Evolutionary conservation across 768 basidiomycete species (phyloP).

Genomic region (Boletus huronensis): DNA sequence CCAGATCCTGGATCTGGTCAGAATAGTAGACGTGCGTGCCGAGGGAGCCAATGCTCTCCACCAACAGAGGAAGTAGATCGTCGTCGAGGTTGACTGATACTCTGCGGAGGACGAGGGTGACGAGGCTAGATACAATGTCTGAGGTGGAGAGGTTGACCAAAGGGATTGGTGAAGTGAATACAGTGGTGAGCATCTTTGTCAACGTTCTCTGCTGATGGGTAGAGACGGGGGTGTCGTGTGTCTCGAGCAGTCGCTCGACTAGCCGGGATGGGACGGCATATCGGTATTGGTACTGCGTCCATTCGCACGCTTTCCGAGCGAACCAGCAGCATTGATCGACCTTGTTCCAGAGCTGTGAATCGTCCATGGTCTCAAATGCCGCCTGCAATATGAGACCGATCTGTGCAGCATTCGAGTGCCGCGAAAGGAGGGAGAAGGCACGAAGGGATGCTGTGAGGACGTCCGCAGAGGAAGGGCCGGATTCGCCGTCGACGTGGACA

Average conservation of each 20-base stretch:
- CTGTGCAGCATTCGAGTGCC: constrained; percentile 74
- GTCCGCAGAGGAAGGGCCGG: constrained; percentile 71
- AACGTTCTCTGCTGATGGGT: constrained; percentile 57
- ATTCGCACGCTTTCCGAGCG: constrained; percentile 71
- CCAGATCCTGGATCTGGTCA: constrained; percentile 92
- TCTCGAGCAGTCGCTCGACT: constrained; percentile 69
- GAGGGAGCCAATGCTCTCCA: constrained; percentile 77
- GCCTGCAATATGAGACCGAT: constrained; percentile 70
- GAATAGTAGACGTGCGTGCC: constrained; percentile 93
- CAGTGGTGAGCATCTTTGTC: constrained; percentile 73
- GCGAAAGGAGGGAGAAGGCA: constrained; percentile 66
- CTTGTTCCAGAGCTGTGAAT: constrained; percentile 59
- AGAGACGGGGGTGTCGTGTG: constrained; percentile 49
- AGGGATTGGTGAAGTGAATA: constrained; percentile 79
- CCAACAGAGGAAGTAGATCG: constrained; percentile 58
- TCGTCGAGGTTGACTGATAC: constrained; percentile 61
- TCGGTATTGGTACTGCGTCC: constrained; percentile 91
- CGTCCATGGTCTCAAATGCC: constrained; percentile 64
- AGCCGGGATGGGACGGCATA: constrained; percentile 84
- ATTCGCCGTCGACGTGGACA: constrained; percentile 82
- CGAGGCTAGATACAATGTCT: constrained; percentile 78
- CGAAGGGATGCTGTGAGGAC: constrained; percentile 73
- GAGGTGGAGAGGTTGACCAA: constrained; percentile 89
- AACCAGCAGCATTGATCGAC: constrained; percentile 80
- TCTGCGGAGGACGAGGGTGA: constrained; percentile 69